phyloP scores from a whole-genome alignment of 495 filamentous ascomycete genomes.

The Sabuloglossum arenarium region DNA sequence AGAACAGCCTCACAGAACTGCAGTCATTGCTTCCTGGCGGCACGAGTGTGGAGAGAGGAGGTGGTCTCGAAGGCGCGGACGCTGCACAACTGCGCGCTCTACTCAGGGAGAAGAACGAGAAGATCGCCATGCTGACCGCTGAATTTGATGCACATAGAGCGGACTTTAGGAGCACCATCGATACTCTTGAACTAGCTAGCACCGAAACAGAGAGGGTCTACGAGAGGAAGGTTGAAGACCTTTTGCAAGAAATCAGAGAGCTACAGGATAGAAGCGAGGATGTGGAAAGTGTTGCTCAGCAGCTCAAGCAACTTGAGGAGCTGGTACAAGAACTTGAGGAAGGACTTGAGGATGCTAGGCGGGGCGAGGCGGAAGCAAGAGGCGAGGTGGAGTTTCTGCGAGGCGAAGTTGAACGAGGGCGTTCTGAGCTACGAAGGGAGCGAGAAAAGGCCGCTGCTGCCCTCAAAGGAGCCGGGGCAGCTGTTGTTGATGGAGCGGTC shows the following conservation, averaged over 20 bases:
- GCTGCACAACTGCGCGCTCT: conserved; percentile 54
- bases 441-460: conserved; percentile 64
- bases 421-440: conserved; percentile 72
- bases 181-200: conserved; percentile 88
- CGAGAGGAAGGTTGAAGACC: conserved; percentile 72
- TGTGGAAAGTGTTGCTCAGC: conserved; percentile 71
- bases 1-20: conserved; percentile 51
- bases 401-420: conserved; percentile 87
- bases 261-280: conserved; percentile 66
- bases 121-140: conserved; percentile 72
- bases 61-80: conserved; percentile 59
- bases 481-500: conserved; percentile 26
- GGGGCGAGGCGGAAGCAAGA: conserved; percentile 92
- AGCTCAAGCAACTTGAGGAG: conserved; percentile 89
- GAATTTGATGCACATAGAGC: conserved; percentile 93
- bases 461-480: conserved; percentile 29
- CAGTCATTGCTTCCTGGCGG: conserved; percentile 35
- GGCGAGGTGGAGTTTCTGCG: conserved; percentile 92
- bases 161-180: conserved; percentile 90
- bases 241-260: conserved; percentile 69
- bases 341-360: conserved; percentile 81
- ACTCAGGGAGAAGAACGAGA: conserved; percentile 89
- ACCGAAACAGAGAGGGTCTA: conserved; percentile 97
- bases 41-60: conserved; percentile 16
- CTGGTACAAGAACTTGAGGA: conserved; percentile 92